Conservation (phyloP, 257 asterid species). For the Rauvolfia tetraphylla region DNA sequence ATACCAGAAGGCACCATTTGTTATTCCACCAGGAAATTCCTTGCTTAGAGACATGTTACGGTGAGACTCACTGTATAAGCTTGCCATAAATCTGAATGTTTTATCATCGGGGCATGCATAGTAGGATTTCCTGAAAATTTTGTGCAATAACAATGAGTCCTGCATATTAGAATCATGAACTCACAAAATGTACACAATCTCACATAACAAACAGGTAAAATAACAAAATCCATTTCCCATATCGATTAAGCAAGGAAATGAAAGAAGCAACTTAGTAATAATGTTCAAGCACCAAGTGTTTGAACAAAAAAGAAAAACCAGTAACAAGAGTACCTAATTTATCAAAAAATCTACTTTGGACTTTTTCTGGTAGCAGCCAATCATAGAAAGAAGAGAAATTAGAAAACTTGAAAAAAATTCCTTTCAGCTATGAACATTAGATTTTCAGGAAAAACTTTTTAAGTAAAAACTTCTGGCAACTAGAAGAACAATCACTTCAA, state of each 20-base stretch:
- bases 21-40: constrained; percentile 88
- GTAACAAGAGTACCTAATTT: background rate
- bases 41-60: constrained; percentile 84
- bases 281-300: background rate
- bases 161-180: background rate
- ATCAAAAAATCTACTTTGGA: background rate
- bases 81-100: constrained; percentile 72
- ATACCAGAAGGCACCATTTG: constrained; percentile 93
- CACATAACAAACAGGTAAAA: background rate
- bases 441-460: background rate
- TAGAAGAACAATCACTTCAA: background rate
- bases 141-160: background rate
- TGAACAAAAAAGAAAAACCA: background rate
- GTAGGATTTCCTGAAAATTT: constrained; percentile 61
- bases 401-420: background rate
- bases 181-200: background rate
- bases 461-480: background rate
- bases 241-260: background rate
- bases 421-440: background rate
- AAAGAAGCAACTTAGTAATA: background rate
- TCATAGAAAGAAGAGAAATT: background rate
- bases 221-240: background rate
- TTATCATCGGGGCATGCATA: constrained; percentile 84
- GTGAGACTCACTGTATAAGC: constrained; percentile 75
- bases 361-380: background rate